Base-by-base conservation (phyloP, 169 alveolate genomes). In the Eimeria maxima region DNA sequence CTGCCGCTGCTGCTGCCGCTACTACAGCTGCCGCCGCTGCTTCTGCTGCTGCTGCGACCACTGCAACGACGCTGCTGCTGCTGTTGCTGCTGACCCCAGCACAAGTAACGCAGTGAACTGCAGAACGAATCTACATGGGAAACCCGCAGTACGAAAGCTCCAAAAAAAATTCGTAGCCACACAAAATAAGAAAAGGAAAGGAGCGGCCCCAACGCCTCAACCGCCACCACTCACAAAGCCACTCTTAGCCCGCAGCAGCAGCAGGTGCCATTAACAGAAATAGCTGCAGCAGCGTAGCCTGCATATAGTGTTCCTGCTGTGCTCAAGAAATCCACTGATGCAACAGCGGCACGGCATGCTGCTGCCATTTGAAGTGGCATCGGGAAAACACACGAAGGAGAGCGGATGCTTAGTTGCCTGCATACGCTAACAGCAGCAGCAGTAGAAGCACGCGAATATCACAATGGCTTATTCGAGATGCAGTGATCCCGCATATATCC, bases 51-150 rank as follows among this genome's bases (percentile, higher is more conserved):
- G n/a, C n/a, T n/a, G n/a, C n/a, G n/a, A n/a, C n/a, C n/a, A n/a
- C n/a, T n/a, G n/a, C n/a, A n/a, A n/a, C n/a, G n/a, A n/a, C n/a
- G n/a, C n/a, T n/a, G n/a, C n/a, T n/a, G n/a, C n/a, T n/a, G n/a
- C n/a, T n/a, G n/a, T n/a, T n/a, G n/a, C n/a, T n/a, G n/a, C n/a
- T n/a, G n/a, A n/a, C n/a, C n/a, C n/a, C 47, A 20, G 42, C 69
- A 20, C 90, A 27, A 45, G 90, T 60, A 2, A 81, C 95, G 50
- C 55, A 91, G 27, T 55, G 76, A 55, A 13, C 45, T 33, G 74
- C 95, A 38, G 76, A 71, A 4, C 95, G 95, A 14, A 78, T 71
- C 47, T n/a, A n/a, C n/a, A n/a, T 91, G 95, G n/a, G 95, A 16
- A 24, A 69, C 13, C 78, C 42, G 83, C 90, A 71, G 55, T 90